These are phyloP conservation scores for Candida koratica DNA, from an alignment of 805 yeast species.

Conservation along the genomic window DNA sequence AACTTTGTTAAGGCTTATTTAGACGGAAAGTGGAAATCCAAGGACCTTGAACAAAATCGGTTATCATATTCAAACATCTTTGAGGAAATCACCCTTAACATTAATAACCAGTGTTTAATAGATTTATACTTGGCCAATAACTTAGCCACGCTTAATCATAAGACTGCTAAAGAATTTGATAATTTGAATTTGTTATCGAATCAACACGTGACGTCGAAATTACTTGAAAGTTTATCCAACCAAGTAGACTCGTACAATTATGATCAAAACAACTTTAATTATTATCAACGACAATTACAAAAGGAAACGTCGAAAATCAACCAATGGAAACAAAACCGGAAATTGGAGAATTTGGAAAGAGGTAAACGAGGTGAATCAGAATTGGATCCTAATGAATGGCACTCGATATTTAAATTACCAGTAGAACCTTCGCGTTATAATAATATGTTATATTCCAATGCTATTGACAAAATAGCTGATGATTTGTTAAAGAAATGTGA, in stretches of 20 bases:
- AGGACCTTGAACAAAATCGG: conserved; percentile 54
- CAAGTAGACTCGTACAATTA: conserved; percentile 72
- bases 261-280: conserved; percentile 76
- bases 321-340: conserved; percentile 71
- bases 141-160: conserved; percentile 12
- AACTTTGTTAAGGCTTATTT: conserved; percentile 53
- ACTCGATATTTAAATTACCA: conserved; percentile 60
- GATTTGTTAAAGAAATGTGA: conserved; percentile 70
- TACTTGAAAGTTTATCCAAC: conserved; percentile 60
- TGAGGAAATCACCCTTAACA: conserved; percentile 63
- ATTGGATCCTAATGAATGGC: conserved; percentile 62
- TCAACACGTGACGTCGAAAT: conserved; percentile 42
- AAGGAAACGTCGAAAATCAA: conserved; percentile 66
- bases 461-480: conserved; percentile 65
- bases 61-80: conserved; percentile 63
- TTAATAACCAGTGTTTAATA: conserved; percentile 67
- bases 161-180: conserved; percentile 28
- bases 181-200: conserved; percentile 41
- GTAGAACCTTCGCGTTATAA: conserved; percentile 73
- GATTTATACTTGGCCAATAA: conserved; percentile 42
- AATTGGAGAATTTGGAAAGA: conserved; percentile 60
- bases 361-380: conserved; percentile 54
- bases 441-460: conserved; percentile 62
- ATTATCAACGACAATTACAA: conserved; percentile 70
- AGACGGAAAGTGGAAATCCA: conserved; percentile 63